phyloP scores from a whole-genome alignment of 1,284 basidiomycete species.

The Leccinum subrobustum region DNA sequence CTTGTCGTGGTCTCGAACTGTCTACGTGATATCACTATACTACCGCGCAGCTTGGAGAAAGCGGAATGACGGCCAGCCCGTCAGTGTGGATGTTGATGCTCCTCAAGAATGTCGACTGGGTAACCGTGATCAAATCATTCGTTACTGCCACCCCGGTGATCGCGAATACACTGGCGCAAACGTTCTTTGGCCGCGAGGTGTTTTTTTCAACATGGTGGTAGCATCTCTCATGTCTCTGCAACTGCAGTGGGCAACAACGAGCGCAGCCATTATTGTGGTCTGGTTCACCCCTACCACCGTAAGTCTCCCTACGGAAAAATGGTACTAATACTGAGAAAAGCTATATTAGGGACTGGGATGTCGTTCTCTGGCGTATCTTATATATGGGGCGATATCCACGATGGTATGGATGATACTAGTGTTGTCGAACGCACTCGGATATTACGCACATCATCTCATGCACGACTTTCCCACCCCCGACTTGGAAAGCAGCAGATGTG shows the following conservation, averaged over 20 bases:
- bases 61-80: background rate
- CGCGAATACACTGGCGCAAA: background rate
- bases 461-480: background rate
- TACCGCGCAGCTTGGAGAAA: constrained; percentile 26
- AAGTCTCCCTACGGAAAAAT: constrained; percentile 1
- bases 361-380: constrained; percentile 38
- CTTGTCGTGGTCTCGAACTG: constrained; percentile 27
- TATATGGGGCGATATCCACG: constrained; percentile 39
- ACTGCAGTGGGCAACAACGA: constrained; percentile 42
- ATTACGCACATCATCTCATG: constrained; percentile 26
- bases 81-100: background rate
- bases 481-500: background rate
- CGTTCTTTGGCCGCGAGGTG: constrained; percentile 28
- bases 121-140: constrained; percentile 24
- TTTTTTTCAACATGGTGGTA: constrained; percentile 34
- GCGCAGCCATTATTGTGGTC: constrained; percentile 35
- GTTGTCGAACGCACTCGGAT: constrained; percentile 36
- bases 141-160: constrained; percentile 22
- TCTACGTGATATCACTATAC: constrained; percentile 16
- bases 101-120: constrained; percentile 25
- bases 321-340: background rate
- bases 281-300: constrained; percentile 40
- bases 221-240: constrained; percentile 35
- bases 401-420: constrained; percentile 39
- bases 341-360: constrained; percentile 36